Evolutionary conservation across 2,329 filamentous ascomycete species (phyloP).

Genomic region (Leptosphaerulina australis): DNA sequence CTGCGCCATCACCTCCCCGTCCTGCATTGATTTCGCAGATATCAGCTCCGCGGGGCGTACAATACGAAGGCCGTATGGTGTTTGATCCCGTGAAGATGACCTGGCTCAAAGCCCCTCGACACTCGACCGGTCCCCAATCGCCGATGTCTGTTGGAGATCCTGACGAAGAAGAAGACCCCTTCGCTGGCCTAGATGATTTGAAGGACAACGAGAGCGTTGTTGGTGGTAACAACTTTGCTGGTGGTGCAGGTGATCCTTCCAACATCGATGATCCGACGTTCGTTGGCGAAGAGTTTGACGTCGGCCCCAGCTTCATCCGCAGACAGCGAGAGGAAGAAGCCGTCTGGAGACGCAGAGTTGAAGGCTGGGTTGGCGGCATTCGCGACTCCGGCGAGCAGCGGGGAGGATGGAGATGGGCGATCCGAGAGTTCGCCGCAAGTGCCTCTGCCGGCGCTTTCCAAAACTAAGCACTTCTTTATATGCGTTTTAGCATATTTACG

Average conservation of each 20-base stretch:
- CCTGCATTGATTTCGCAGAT: slow-evolving; percentile 91
- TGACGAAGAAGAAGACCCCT: slow-evolving; percentile 90
- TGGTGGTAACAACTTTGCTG: slow-evolving; percentile 31
- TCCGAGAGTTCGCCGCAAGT: slow-evolving; percentile 54
- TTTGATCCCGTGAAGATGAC: slow-evolving; percentile 98
- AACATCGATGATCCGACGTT: slow-evolving; percentile 42
- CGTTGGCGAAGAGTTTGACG: slow-evolving; percentile 96
- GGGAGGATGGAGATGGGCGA: slow-evolving; percentile 77
- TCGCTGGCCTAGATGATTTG: slow-evolving; percentile 92
- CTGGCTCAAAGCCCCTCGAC: slow-evolving; percentile 77
- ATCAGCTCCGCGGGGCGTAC: slow-evolving; percentile 77
- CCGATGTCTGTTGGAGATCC: slow-evolving; percentile 62
- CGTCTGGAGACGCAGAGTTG: slow-evolving; percentile 85
- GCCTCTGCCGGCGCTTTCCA: slow-evolving; percentile 28
- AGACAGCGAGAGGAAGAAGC: slow-evolving; percentile 91
- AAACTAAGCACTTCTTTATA: slow-evolving; percentile 25
- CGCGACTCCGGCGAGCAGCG: slow-evolving; percentile 50
- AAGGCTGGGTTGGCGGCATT: slow-evolving; percentile 75
- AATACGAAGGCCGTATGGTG: slow-evolving; percentile 97
- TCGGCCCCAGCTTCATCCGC: slow-evolving; percentile 90
- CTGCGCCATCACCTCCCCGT: slow-evolving; percentile 56
- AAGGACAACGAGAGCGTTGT: slow-evolving; percentile 64
- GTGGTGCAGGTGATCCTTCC: slow-evolving; percentile 28
- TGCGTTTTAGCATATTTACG: slow-evolving; percentile 32
- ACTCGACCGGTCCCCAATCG: slow-evolving; percentile 41